Base-by-base conservation (phyloP, 2,329 filamentous ascomycete species). In the Pseudocercospora macadamiae region DNA sequence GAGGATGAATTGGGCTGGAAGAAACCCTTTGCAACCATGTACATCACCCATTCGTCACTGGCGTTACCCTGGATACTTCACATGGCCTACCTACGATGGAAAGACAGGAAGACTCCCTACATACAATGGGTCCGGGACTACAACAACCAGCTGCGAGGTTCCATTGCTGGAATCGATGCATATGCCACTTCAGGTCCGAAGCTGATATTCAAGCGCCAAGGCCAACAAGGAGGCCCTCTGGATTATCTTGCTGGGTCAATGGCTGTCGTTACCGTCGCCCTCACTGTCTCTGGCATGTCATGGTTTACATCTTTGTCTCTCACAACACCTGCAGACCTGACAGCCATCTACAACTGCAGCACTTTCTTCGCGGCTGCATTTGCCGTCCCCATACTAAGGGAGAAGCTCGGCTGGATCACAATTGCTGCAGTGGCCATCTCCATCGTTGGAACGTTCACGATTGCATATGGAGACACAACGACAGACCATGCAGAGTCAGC, bases 331-430 rank as follows among this genome's bases (percentile, higher is more conserved):
- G 68, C 67, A 14, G 71, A 73, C 61, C 57, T 72, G 28, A 72
- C 70, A 23, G 71, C 71, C 4, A 73, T 73, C 56, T 72, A 72
- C 68, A 73, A 73, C 53, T 70, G 66, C 58, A 64, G 68, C n/a
- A 72, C 69, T 1, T 72, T 73, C 62, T 73, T 73, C 53, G 71
- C 71, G 10, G 70, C 70, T 4, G 68, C 65, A 1, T 73, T 73
- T 61, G 66, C 62, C 37, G 66, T 72, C 1, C 71, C 71, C 2
- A 53, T 73, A 3, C 59, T 73, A 16, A 66, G 65, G 23, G 69
- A 73, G 49, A 66, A 61, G 34, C 61, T 73, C 2, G 66, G 69
- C 39, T 61, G 63, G 60, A 57, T 64, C 9, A 64, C 61, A 28
- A 66, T 72, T 36, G 25, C 63, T 9, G 70, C 71, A 39, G 69